Evolutionary conservation across 306 rosid genomes (phyloP), one percentile per base, ranked within the genome.

Genomic region (cucumber (Cucumis sativus)): DNA sequence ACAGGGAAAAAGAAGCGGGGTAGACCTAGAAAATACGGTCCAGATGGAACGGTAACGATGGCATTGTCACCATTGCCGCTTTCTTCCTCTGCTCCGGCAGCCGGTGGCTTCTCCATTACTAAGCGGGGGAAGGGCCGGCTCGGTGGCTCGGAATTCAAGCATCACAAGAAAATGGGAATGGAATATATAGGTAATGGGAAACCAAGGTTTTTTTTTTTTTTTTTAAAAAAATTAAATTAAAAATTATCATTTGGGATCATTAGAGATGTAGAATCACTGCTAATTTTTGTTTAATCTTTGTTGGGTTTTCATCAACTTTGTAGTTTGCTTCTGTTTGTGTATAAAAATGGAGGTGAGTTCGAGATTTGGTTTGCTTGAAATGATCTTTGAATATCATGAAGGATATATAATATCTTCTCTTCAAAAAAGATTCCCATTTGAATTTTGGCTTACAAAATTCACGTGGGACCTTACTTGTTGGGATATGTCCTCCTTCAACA

Each of bases 1-100:
- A 10, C 82, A 0, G 83, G 74, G 54, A 89, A 88, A 87, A 91
- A 88, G 89, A 91, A 91, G 81, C 79, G 98, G 18, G 98, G 98
- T 10, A 87, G 98, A 76, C 98, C 98, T 1, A 91, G 92, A 88
- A 93, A 93, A 61, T 91, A 91, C 56, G 96, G 93, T 4, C 90
- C 89, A 1, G 98, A 89, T 69, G 98, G 96, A 63, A 60, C 91
- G n/a, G 93, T 87, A 21, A 76, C 88, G 4, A 89, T 87, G 98
- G 88, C 97, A 60, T 85, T 89, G 88, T 85, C 96, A 30, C 92
- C 97, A 40, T 54, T 80, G 85, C 96, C 98, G 43, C 82, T 86
- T 47, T 89, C 96, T 7, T 80, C 92, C 10, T 89, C 93, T 2
- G 91, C 87, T 71, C 88, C 88, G 5, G 66, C 80, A 15, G 74